These are phyloP conservation scores for Murraya paniculata DNA, from an alignment of 345 rosid species.

Conservation along the genomic window DNA sequence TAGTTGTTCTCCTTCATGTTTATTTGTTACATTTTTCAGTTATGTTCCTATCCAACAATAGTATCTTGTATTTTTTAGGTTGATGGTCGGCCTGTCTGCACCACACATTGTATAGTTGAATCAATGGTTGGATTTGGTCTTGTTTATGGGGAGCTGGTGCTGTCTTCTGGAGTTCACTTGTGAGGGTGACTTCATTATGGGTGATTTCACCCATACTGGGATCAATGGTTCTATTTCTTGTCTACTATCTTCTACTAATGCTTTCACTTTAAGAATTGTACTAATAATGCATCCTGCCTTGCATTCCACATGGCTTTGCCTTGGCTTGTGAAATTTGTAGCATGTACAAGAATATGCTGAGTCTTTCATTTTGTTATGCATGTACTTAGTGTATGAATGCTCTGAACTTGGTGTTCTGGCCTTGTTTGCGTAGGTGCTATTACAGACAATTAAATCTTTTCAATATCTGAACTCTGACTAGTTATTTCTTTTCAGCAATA, in stretches of 20 bases:
- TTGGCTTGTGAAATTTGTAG: not conserved
- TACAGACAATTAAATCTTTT: no score
- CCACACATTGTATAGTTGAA: no score
- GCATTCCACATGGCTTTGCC: not conserved
- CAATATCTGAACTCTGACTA: no score
- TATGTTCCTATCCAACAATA: not conserved
- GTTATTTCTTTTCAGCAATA: no score
- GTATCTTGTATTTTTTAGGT: constrained; percentile 40
- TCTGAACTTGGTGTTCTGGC: no score
- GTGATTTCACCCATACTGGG: constrained; percentile 91
- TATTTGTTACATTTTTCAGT: not conserved
- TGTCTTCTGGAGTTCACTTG: constrained; percentile 91
- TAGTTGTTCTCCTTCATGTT: not conserved
- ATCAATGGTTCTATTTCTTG: constrained; percentile 74
- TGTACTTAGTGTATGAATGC: no score
- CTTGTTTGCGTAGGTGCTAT: no score
- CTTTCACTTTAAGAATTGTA: constrained; percentile 16
- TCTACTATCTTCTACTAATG: constrained; percentile 38
- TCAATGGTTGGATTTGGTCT: constrained; percentile 35
- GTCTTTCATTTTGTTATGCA: not conserved
- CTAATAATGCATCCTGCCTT: not conserved
- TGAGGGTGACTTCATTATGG: constrained; percentile 89
- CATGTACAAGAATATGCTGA: no score
- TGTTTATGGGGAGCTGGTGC: constrained; percentile 86
- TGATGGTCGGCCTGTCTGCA: constrained; percentile 54